These are phyloP conservation scores for Oryza punctata DNA, from an alignment of 176 grass and related monocot species.

Conservation along the genomic window DNA sequence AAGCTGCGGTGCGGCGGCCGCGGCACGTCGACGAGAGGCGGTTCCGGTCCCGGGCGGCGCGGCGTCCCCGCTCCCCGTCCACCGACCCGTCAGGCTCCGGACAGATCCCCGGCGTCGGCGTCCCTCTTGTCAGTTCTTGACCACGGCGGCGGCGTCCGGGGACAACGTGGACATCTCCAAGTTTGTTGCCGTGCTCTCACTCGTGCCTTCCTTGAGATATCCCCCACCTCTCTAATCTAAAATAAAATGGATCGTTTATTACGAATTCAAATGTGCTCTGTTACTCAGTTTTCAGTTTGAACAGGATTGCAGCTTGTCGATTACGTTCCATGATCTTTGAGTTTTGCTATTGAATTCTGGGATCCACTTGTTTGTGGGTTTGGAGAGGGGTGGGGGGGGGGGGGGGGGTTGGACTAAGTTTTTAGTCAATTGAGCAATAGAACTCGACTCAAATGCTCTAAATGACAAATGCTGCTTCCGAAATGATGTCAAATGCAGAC, in stretches of 20 bases:
- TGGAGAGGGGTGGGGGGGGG: no score
- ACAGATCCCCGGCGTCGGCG: conserved; percentile 8
- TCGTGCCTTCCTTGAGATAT: conserved; percentile 58
- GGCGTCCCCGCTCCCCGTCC: conserved; percentile 28
- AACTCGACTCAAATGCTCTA: conserved; percentile 1
- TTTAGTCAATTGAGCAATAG: background rate
- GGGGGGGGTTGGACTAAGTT: background rate
- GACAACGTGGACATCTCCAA: conserved; percentile 73
- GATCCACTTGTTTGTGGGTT: background rate
- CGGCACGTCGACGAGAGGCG: no score
- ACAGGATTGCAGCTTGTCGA: background rate
- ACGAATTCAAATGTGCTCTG: background rate
- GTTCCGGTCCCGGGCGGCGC: conserved; percentile 23
- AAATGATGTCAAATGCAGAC: no score
- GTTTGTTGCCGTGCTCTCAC: conserved; percentile 60
- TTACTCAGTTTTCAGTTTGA: background rate
- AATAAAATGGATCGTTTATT: background rate
- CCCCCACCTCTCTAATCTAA: conserved; percentile 47
- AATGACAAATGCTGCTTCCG: no score
- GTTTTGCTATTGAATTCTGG: background rate
- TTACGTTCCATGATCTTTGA: background rate
- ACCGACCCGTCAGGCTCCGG: conserved; percentile 19
- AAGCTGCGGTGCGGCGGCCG: no score
- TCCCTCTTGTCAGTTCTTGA: conserved; percentile 26
- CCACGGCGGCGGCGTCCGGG: conserved; percentile 29